phyloP scores from a whole-genome alignment of 768 basidiomycete genomes.

The Pleurotus tuoliensis region DNA sequence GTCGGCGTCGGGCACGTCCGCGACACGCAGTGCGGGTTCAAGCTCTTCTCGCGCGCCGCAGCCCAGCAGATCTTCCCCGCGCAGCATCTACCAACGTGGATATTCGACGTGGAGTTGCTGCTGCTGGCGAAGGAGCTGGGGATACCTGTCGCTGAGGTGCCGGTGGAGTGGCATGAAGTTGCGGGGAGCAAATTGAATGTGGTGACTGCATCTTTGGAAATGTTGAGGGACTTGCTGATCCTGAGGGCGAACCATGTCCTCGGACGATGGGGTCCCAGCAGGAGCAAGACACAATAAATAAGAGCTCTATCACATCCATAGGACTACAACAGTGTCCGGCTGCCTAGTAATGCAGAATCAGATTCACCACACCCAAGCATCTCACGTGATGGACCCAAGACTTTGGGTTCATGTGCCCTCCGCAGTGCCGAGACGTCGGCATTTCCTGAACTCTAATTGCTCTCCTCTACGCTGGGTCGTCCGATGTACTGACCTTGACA shows the following conservation, averaged over 20 bases:
- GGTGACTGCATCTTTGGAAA: constrained; percentile 78
- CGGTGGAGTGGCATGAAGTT: constrained; percentile 92
- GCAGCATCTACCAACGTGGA: constrained; percentile 89
- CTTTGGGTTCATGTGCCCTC: too few relatives aligned
- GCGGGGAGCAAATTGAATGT: constrained; percentile 89
- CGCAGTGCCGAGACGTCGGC: too few relatives aligned
- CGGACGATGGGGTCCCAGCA: constrained; percentile 62
- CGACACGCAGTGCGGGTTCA: constrained; percentile 98
- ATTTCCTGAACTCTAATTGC: too few relatives aligned
- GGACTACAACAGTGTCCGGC: too few relatives aligned
- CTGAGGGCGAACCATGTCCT: constrained; percentile 77
- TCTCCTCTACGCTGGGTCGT: too few relatives aligned
- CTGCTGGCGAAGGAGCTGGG: constrained; percentile 74
- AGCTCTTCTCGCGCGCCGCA: constrained; percentile 82
- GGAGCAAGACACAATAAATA: background rate
- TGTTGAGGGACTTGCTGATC: constrained; percentile 84
- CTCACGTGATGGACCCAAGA: too few relatives aligned
- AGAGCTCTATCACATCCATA: too few relatives aligned
- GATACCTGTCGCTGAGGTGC: constrained; percentile 82
- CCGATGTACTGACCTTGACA: too few relatives aligned
- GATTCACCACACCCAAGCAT: too few relatives aligned
- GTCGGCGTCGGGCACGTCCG: constrained; percentile 88
- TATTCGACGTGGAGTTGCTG: constrained; percentile 93
- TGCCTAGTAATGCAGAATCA: too few relatives aligned
- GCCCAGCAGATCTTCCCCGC: constrained; percentile 81